Conservation (phyloP, 164 flowering plant species). For the Chimonanthus salicifolius region DNA sequence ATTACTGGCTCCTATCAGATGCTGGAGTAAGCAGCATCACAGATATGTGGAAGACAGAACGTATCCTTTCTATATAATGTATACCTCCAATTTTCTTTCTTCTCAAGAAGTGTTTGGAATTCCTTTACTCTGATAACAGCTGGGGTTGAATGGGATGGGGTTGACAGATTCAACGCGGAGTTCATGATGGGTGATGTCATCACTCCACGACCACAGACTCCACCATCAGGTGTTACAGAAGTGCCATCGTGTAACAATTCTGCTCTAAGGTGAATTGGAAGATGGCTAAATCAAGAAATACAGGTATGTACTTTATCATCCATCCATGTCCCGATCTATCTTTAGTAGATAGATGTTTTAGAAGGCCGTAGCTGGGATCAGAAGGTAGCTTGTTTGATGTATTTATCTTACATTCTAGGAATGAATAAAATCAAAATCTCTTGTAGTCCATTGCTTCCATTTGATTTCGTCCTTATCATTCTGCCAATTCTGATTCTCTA, state of each 20-base stretch:
- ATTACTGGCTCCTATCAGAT: conserved; percentile 85
- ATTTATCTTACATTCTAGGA: conserved; percentile 12
- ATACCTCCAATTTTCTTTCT: neutral
- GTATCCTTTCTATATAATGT: conserved; percentile 45
- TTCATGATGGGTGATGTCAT: conserved; percentile 34
- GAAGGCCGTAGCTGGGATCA: neutral
- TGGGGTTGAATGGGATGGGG: conserved; percentile 50
- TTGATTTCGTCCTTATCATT: neutral
- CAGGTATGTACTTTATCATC: conserved; percentile 8
- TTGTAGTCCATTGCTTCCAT: neutral
- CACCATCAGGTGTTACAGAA: conserved; percentile 36
- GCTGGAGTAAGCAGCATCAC: conserved; percentile 85
- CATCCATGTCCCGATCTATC: neutral
- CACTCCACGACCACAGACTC: conserved; percentile 48
- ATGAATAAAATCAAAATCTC: conserved; percentile 15
- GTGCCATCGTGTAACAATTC: conserved; percentile 28
- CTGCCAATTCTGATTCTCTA: neutral
- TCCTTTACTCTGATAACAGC: conserved; percentile 42
- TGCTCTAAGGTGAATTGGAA: conserved; percentile 18
- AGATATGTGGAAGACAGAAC: conserved; percentile 76
- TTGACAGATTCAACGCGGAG: conserved; percentile 32
- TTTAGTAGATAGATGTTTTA: neutral
- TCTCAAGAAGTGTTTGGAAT: neutral
- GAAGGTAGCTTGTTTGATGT: conserved; percentile 10
- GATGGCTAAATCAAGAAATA: conserved; percentile 5